Evolutionary conservation across 2,329 filamentous ascomycete genomes (phyloP), one percentile per base, ranked within the genome.

Genomic region (Botrytis elliptica): DNA sequence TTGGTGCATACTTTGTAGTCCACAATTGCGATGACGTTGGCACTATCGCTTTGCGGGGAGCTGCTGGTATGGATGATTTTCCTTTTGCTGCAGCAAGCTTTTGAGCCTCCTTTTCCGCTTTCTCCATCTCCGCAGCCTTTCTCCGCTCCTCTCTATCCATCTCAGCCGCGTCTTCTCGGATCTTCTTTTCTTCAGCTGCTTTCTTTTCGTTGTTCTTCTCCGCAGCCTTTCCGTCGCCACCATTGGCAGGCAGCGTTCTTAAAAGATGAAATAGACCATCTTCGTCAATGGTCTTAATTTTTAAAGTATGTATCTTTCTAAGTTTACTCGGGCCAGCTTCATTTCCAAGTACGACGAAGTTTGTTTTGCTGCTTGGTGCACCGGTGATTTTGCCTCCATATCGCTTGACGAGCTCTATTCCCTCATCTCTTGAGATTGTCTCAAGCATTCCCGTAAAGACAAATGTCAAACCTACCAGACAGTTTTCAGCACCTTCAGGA

Each of bases 281-380:
- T 81, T 99, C 97, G 78, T 98, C 92, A 80, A 99, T 98, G 0
- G 95, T 97, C 82, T 94, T 98, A 81, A 98, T 89, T 0, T 89
- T 89, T 78, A 92, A 85, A 33, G 93, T 88, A 73, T 88, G 87
- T 77, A 99, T 98, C 77, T 95, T 98, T 77, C 91, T 86, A 59
- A 99, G 86, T 82, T 99, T 99, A 83, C 92, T 97, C 1, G 96
- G 96, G 0, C 96, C 96, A 38, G 97, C 96, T 82, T 98, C 96
- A 40, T 88, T 88, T 62, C 96, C 96, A 4, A 99, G 87, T 25
- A 99, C 93, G 64, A 99, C 94, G 80, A 94, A 99, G 79, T 88
- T 96, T 0, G 97, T 99, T 83, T 97, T 98, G 80, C 91, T 92
- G 81, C 95, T 98, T 33, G 97, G 96, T 8, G 90, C 91, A 16